These are phyloP conservation scores for Panicum hallii DNA, from an alignment of 202 grass and related monocot genomes.

Conservation along the genomic window DNA sequence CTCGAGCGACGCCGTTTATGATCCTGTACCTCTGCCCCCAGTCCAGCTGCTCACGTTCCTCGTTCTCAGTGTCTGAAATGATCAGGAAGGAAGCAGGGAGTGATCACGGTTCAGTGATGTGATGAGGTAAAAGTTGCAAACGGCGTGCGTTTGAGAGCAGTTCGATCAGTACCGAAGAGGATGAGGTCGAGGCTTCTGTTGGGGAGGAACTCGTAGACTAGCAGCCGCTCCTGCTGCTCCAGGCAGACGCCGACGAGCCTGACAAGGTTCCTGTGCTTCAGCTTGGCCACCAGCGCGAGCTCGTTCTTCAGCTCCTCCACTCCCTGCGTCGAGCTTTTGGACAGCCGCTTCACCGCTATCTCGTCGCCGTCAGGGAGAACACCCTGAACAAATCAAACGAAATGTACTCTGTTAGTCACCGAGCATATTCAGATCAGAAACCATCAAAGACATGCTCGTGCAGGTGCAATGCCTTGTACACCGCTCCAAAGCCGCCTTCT, in stretches of 20 bases:
- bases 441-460: no score
- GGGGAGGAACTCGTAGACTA: slow-evolving; percentile 61
- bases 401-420: background rate
- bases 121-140: background rate
- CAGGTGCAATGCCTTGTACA: slow-evolving; percentile 57
- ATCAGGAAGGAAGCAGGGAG: background rate
- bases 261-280: slow-evolving; percentile 73
- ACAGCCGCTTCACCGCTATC: slow-evolving; percentile 76
- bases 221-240: slow-evolving; percentile 33
- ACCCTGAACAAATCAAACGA: slow-evolving; percentile 39
- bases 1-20: slow-evolving; percentile 40
- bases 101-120: background rate
- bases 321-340: slow-evolving; percentile 51
- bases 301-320: slow-evolving; percentile 68
- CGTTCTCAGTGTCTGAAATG: background rate
- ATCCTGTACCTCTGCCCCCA: slow-evolving; percentile 36
- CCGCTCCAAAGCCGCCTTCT: slow-evolving; percentile 64
- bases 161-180: slow-evolving; percentile 58
- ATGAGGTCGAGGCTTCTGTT: slow-evolving; percentile 67
- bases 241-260: slow-evolving; percentile 66
- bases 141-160: no score
- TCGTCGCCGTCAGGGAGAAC: slow-evolving; percentile 51
- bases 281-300: slow-evolving; percentile 63
- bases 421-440: background rate
- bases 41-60: slow-evolving; percentile 9